Conservation (phyloP, 495 filamentous ascomycete genomes). For the Sphaerosporella brunnea region DNA sequence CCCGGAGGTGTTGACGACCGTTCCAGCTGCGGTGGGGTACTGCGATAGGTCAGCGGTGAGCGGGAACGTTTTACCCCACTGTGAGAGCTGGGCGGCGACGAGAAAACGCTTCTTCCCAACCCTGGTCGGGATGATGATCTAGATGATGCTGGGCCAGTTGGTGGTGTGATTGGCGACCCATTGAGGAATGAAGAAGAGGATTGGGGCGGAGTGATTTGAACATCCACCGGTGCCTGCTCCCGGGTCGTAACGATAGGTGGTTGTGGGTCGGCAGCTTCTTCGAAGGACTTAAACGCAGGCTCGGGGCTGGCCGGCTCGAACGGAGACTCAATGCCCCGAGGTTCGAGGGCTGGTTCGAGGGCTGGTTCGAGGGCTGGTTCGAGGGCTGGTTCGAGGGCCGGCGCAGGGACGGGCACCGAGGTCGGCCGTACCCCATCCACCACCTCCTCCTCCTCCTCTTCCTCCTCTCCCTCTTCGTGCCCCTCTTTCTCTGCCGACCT, state of each 20-base stretch:
- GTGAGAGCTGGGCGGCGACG: background rate
- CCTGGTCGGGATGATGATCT: background rate
- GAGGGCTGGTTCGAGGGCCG: too few relatives aligned
- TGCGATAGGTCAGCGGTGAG: background rate
- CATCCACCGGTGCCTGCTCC: background rate
- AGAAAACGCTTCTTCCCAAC: background rate
- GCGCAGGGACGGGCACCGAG: too few relatives aligned
- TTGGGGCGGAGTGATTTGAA: background rate
- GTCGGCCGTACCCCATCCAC: background rate
- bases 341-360: too few relatives aligned
- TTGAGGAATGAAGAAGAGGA: background rate
- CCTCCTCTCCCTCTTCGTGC: background rate
- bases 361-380: too few relatives aligned
- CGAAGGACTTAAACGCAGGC: too few relatives aligned
- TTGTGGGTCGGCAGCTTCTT: background rate
- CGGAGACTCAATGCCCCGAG: too few relatives aligned
- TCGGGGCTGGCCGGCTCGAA: too few relatives aligned
- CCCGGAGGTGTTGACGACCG: background rate
- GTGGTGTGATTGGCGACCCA: background rate
- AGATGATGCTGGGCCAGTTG: background rate
- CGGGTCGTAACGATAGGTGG: background rate
- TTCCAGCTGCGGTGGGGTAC: background rate
- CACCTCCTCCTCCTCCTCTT: background rate
- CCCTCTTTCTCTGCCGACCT: too few relatives aligned
- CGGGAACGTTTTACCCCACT: background rate